phyloP scores from a whole-genome alignment of 2,329 filamentous ascomycete genomes.

The Herpomyces periplanetae region DNA sequence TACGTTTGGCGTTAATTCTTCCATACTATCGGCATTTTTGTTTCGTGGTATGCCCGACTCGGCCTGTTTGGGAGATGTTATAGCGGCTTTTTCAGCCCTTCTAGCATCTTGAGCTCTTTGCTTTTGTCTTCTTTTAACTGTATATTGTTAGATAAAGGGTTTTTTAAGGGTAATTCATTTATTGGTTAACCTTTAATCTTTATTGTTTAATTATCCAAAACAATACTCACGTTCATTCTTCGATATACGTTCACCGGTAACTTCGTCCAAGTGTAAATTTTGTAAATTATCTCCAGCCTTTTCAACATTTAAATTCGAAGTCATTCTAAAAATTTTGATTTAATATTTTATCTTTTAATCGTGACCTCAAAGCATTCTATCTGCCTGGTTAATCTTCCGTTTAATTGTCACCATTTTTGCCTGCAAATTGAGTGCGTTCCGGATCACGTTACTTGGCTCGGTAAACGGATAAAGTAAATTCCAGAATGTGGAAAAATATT shows the following conservation, averaged over 20 bases:
- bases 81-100: slow-evolving; percentile 50
- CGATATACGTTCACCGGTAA: slow-evolving; percentile 41
- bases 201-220: not conserved
- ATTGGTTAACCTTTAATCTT: slow-evolving; percentile 1
- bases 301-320: too few relatives aligned
- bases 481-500: too few relatives aligned
- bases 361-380: too few relatives aligned
- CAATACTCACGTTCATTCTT: slow-evolving; percentile 9
- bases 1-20: slow-evolving; percentile 32
- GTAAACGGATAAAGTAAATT: too few relatives aligned
- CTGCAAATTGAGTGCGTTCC: too few relatives aligned
- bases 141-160: slow-evolving; percentile 25
- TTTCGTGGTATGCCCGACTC: slow-evolving; percentile 18
- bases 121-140: slow-evolving; percentile 89
- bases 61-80: slow-evolving; percentile 17
- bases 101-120: slow-evolving; percentile 45
- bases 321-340: too few relatives aligned
- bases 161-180: not conserved
- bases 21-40: slow-evolving; percentile 24
- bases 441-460: too few relatives aligned
- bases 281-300: too few relatives aligned
- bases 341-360: too few relatives aligned
- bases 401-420: too few relatives aligned
- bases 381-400: too few relatives aligned
- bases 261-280: slow-evolving; percentile 61